Percentiles rank a stretch among this genome's conserved stretches.
These are phyloP conservation scores for Emmonsiellopsis sp. DNA, from an alignment of 2,329 filamentous ascomycete genomes.

Conservation along the genomic window DNA sequence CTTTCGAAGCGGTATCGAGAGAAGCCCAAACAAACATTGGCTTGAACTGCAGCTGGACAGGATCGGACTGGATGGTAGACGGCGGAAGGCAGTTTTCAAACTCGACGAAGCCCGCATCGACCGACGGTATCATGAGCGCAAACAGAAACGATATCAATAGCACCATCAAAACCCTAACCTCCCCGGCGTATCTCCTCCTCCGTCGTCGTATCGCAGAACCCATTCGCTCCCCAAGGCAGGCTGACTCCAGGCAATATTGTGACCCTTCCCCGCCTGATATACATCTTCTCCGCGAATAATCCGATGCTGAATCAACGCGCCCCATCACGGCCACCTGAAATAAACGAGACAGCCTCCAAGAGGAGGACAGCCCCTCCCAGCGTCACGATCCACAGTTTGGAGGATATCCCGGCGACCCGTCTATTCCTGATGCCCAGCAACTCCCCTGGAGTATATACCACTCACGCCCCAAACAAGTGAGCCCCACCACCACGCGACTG, in stretches of 20 bases:
- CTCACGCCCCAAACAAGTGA: too few species aligned
- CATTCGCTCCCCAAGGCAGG: neutral
- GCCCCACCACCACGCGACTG: too few species aligned
- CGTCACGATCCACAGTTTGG: slow-evolving; percentile 4
- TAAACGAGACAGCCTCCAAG: slow-evolving; percentile 8
- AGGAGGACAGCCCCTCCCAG: slow-evolving; percentile 11
- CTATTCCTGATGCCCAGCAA: neutral
- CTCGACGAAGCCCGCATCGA: slow-evolving; percentile 56
- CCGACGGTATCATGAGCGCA: slow-evolving; percentile 24
- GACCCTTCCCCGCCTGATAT: neutral
- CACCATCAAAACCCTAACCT: neutral
- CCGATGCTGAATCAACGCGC: neutral
- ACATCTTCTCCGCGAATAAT: neutral
- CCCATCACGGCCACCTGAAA: slow-evolving; percentile 8
- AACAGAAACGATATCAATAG: neutral
- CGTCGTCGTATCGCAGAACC: neutral
- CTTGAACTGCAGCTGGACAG: slow-evolving; percentile 65
- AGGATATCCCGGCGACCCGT: neutral
- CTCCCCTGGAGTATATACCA: neutral
- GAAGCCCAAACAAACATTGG: slow-evolving; percentile 64
- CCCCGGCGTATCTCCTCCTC: neutral
- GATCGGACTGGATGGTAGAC: slow-evolving; percentile 48
- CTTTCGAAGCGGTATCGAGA: slow-evolving; percentile 45
- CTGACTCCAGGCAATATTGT: neutral
- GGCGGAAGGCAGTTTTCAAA: slow-evolving; percentile 74